phyloP scores from a whole-genome alignment of 768 basidiomycete genomes.

The Pleurotus cornucopiae region DNA sequence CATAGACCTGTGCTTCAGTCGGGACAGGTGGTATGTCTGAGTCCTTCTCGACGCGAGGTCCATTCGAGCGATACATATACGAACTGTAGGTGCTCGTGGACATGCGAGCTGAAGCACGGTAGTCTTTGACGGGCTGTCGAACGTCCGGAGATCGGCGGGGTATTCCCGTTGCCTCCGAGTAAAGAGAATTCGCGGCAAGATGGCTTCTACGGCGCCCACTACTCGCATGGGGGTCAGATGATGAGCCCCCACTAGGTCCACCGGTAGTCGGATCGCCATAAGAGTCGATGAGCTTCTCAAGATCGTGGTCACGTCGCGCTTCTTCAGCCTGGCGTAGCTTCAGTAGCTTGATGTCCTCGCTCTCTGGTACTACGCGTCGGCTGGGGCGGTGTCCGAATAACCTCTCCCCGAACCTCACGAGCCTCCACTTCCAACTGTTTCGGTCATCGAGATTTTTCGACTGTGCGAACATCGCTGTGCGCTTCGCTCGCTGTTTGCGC shows the following conservation, averaged over 20 bases:
- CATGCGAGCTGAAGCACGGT: slow-evolving; percentile 35
- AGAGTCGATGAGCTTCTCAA: slow-evolving; percentile 51
- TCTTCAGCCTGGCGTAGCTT: slow-evolving; percentile 48
- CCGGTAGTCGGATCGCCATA: slow-evolving; percentile 41
- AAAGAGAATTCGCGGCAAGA: slow-evolving; percentile 53
- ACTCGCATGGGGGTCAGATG: slow-evolving; percentile 35
- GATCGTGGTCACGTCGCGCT: slow-evolving; percentile 39
- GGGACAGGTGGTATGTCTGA: slow-evolving; percentile 21
- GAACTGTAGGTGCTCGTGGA: slow-evolving; percentile 43
- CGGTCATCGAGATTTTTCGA: slow-evolving; percentile 49
- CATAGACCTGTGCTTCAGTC: slow-evolving; percentile 63
- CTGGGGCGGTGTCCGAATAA: slow-evolving; percentile 46
- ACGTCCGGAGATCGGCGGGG: slow-evolving; percentile 62
- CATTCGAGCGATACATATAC: slow-evolving; percentile 15
- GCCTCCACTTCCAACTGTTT: slow-evolving; percentile 49
- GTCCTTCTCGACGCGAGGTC: background rate
- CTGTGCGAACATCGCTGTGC: slow-evolving; percentile 60
- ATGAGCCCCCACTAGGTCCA: slow-evolving; percentile 34
- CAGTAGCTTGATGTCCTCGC: slow-evolving; percentile 47
- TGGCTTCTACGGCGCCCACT: slow-evolving; percentile 18
- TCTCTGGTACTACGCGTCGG: slow-evolving; percentile 16
- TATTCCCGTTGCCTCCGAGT: slow-evolving; percentile 64
- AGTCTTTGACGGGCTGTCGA: slow-evolving; percentile 60
- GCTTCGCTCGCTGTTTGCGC: slow-evolving; percentile 62
- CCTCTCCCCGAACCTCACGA: slow-evolving; percentile 52